Evolutionary conservation across 225 moss, liverwort and hornwort species (phyloP).

Genomic region (Polytrichum commune): DNA sequence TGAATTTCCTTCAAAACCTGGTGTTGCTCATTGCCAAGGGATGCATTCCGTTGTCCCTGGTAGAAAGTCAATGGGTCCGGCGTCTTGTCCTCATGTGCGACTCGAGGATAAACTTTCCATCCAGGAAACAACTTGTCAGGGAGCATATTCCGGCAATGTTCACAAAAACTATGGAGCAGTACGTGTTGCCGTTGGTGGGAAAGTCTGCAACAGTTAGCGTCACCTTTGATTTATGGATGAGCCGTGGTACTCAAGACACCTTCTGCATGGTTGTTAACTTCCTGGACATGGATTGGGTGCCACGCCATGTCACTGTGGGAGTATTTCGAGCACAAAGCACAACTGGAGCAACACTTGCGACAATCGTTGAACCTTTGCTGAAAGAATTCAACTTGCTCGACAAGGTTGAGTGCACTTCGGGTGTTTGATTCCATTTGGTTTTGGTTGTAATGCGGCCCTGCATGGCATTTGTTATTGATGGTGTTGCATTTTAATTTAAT

Average conservation of each 20-base stretch:
- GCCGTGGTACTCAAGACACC: background rate
- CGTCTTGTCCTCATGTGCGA: background rate
- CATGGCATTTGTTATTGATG: no score
- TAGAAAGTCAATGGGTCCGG: background rate
- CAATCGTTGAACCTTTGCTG: no score
- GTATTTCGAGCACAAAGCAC: no score
- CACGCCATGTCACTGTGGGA: no score
- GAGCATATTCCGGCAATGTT: background rate
- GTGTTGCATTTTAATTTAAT: no score
- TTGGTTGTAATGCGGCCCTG: no score
- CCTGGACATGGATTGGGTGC: no score
- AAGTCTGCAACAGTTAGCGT: background rate
- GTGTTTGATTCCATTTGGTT: no score
- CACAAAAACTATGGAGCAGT: background rate
- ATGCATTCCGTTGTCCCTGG: background rate
- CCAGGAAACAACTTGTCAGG: background rate
- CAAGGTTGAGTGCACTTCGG: background rate
- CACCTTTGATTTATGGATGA: background rate
- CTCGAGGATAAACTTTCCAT: background rate
- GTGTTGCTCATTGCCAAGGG: background rate
- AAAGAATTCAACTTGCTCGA: background rate
- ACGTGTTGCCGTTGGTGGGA: background rate
- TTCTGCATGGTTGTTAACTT: background rate
- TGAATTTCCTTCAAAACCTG: background rate
- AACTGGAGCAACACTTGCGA: no score